Base-by-base conservation (phyloP, 1,284 basidiomycete species). In the Heterobasidion parviporum region DNA sequence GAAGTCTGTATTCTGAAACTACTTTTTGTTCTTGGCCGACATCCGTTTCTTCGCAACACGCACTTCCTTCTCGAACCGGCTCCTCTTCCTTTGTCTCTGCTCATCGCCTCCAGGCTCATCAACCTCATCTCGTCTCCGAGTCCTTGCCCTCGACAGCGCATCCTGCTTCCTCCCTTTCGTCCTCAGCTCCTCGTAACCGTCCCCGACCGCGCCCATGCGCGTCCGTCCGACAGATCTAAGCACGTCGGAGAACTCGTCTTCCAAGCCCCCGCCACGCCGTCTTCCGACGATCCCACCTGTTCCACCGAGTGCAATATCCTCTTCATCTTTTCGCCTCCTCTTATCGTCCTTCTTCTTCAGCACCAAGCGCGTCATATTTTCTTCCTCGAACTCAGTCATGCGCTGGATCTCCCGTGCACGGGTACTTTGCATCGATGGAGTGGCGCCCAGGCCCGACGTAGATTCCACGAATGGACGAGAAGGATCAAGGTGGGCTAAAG, bases 331-430 rank as follows among this genome's bases (percentile, higher is more conserved):
- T 56, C 73, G 73, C n/a, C 96, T 78, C 55, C 86, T 76, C 66
- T 80, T 83, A 18, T 82, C 81, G 55, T 98, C 96, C 66, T 86
- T 87, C 79, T 98, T 98, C 69, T 87, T 91, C 80, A 94, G 89
- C 59, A 96, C 81, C 55, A 98, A 70, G 55, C 96, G 85, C 33
- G 90, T 94, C 74, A 98, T 94, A 70, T 98, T 96, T 55, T 93
- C 92, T 71, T 98, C 96, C 72, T 99, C 96, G 70, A 92, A 99
- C 61, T 93, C 89, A 54, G 83, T 83, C 74, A 98, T 87, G 12
- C 87, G 82, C 62, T 86, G 82, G 58, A 98, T 77, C 60, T 92
- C 85, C 38, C 83, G 79, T 8, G 89, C 89, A 26, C 92, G 86
- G 18, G 79, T 76, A 1, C 86, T 88, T 46, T 71, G 71, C 14